These are phyloP conservation scores for Flaveria brownii DNA, from an alignment of 129 eudicot genomes.

Conservation along the genomic window DNA sequence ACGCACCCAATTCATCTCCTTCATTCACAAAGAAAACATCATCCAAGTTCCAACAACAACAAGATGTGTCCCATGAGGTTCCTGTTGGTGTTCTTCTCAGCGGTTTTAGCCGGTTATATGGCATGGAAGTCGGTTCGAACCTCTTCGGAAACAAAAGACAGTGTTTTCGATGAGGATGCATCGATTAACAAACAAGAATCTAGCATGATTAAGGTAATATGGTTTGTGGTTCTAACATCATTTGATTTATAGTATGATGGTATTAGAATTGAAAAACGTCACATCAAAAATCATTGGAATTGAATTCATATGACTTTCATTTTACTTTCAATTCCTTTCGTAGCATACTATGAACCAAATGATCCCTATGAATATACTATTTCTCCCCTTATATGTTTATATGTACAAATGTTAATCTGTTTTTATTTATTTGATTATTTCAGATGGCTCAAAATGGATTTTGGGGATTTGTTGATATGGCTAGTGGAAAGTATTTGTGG, in stretches of 20 bases:
- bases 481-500: slow-evolving; percentile 84
- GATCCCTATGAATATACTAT: background rate
- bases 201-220: slow-evolving; percentile 43
- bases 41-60: background rate
- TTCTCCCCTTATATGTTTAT: background rate
- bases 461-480: slow-evolving; percentile 88
- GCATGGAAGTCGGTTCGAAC: slow-evolving; percentile 61
- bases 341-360: no score
- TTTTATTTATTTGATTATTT: slow-evolving; percentile 16
- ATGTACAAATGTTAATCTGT: background rate
- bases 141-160: slow-evolving; percentile 18
- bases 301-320: no score
- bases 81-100: slow-evolving; percentile 71
- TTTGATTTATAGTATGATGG: no score
- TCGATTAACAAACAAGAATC: slow-evolving; percentile 33
- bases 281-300: no score
- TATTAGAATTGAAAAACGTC: no score
- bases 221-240: no score
- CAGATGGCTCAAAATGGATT: slow-evolving; percentile 64
- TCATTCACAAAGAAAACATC: slow-evolving; percentile 1
- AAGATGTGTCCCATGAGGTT: slow-evolving; percentile 82
- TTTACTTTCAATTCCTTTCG: no score
- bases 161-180: slow-evolving; percentile 37
- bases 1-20: background rate
- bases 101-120: slow-evolving; percentile 61